Base-by-base conservation (phyloP, 2,329 filamentous ascomycete genomes). In the Tricladium varicosporioides region DNA sequence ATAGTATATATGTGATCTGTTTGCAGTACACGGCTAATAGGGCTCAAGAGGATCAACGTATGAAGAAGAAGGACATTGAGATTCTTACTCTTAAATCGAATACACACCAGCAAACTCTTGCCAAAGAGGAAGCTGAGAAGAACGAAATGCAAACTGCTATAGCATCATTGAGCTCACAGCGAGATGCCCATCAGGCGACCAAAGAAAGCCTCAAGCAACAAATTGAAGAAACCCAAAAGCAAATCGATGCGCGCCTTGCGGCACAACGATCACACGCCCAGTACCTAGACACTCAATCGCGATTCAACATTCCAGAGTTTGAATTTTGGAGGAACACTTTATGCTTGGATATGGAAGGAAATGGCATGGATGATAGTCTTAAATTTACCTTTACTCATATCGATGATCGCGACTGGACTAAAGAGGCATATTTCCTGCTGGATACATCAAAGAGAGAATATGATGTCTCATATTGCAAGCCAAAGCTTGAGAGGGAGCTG, bases 321-420 rank as follows among this genome's bases (percentile, higher is more conserved):
- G 89, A 92, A 65, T 97, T 97, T 71, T 99, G 94, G 94, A 89
- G 96, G 71, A 88, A 88, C 54, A 94, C 93, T 70, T 78, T 99
- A 58, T 92, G 93, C 57, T 73, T 97, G 70, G 80, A 88, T 59
- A 95, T 99, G 69, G 93, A 97, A 70, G 93, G 93, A 1, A 89
- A 90, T 0, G 92, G 91, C 1, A 83, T 84, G 69, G 86, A 90
- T 61, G 92, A 97, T 73, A 82, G 89, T 22, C 78, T 99, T 65
- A 93, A 93, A 73, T 96, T 99, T 71, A 83, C 94, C 2, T 99
- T 91, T 70, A 89, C 85, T 27, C 90, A 95, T 72, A 79, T 97
- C 47, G 86, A 95, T 69, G 91, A 96, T 76, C 84, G 85, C 67
- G 87, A 94, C 70, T 92, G 90, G 87, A 90, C 92, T 66, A 82